Percentiles rank a stretch among this genome's conserved stretches.
Conservation (phyloP, 441 rosid species). For the Aleurites moluccanus region DNA sequence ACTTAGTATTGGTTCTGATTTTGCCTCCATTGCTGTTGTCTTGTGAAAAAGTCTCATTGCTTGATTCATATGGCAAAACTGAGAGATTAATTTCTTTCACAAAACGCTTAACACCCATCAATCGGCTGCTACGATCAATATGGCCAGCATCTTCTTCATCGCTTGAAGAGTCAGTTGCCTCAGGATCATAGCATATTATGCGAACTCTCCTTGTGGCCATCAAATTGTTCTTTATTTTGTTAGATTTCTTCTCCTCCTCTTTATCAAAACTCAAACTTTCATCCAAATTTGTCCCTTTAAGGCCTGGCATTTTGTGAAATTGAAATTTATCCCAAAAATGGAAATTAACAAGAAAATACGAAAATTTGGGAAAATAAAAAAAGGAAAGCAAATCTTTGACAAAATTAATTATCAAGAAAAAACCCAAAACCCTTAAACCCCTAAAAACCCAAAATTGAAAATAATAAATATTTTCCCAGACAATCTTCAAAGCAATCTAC, state of each 20-base stretch:
- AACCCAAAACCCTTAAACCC: slow-evolving; percentile 31
- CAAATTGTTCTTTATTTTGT: neutral
- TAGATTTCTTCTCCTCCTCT: slow-evolving; percentile 7
- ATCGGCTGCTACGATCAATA: neutral
- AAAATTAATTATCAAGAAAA: slow-evolving; percentile 26
- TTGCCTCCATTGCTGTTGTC: neutral
- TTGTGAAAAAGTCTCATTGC: neutral
- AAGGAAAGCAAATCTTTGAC: slow-evolving; percentile 13
- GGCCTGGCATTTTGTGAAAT: slow-evolving; percentile 29
- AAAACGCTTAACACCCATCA: slow-evolving; percentile 22
- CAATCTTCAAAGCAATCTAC: slow-evolving; percentile 18
- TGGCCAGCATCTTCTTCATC: slow-evolving; percentile 36
- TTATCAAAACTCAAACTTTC: slow-evolving; percentile 13
- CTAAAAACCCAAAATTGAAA: slow-evolving; percentile 17
- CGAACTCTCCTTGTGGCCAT: slow-evolving; percentile 36
- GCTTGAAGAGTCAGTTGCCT: slow-evolving; percentile 49
- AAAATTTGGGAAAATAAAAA: neutral
- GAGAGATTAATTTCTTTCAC: slow-evolving; percentile 38
- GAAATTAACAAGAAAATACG: neutral
- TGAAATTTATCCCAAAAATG: slow-evolving; percentile 2
- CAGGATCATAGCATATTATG: slow-evolving; percentile 43
- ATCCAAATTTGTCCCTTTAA: slow-evolving; percentile 20
- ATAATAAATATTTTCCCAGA: neutral
- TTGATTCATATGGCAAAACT: neutral
- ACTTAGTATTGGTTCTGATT: neutral